Base-by-base conservation (phyloP, 495 filamentous ascomycete species). In the Melanomma pulvis-pyrius region DNA sequence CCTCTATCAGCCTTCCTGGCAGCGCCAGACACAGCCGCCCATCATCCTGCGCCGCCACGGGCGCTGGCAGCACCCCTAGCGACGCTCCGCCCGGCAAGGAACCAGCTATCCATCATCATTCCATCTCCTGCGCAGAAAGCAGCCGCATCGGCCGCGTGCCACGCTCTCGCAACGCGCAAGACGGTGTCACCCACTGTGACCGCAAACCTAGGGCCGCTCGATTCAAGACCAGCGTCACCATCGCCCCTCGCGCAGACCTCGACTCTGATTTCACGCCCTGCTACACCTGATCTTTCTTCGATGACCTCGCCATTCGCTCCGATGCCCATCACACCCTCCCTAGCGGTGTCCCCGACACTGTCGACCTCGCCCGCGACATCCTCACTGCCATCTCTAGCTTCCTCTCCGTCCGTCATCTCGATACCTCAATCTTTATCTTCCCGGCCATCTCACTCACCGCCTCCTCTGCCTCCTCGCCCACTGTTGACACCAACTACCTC, bases 321-420 rank as follows among this genome's bases (percentile, higher is more conserved):
- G 32, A 41, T 65, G 11, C 12, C 67, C 0, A 65, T 65, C 46
- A 70, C 54, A 2, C 67, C 55, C 26, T 41, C 67, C 26, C 36
- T 26, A 2, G 24, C 61, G 3, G 52, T 22, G 22, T 56, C 55
- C 9, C 56, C 60, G 9, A 65, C 28, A 3, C 24, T 65, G 13
- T 60, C 55, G 6, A 69, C 36, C 7, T 64, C 60, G 44, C 52
- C 67, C 6, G 19, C 55, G 32, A 29, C 48, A 12, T 52, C 59
- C 29, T 28, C 39, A 6, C n/a, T 24, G 1, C 46, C 52, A 32
- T 52, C 41, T 19, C 21, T 41, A 32, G 29, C 47, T 21, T 13
- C 30, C 5, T 28, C 65, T 19, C 47, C 65, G 9, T 30, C 59
- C 1, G 1, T 67, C 15, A 21, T 32, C 22, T 55, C 32, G 9